These are phyloP conservation scores for Mayamaea pseudoterrestris DNA, from an alignment of 108 stramenopile genomes.

Conservation along the genomic window DNA sequence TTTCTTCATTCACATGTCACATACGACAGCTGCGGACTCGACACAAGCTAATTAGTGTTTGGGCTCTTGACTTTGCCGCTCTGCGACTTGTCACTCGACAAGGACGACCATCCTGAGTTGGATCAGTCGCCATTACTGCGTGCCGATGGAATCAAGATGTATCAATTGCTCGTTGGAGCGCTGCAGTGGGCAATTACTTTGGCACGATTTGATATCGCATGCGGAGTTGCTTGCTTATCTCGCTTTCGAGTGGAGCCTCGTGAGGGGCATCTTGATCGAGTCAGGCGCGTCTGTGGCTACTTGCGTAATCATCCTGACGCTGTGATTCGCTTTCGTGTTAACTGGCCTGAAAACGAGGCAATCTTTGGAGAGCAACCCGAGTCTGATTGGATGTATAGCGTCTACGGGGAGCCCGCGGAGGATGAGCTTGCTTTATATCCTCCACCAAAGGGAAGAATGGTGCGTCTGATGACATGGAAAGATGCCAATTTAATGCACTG, in stretches of 20 bases:
- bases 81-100: too few relatives aligned
- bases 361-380: background rate
- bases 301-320: constrained; percentile 2
- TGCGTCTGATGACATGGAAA: constrained; percentile 8
- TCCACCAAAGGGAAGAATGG: constrained; percentile 10
- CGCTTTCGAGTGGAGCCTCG: constrained; percentile 6
- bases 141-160: constrained; percentile 3
- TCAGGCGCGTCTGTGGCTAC: constrained; percentile 22
- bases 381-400: constrained; percentile 3
- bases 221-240: constrained; percentile 6
- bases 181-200: constrained; percentile 20
- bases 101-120: constrained; percentile 17
- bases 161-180: constrained; percentile 15
- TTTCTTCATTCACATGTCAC: too few relatives aligned
- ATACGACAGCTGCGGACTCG: too few relatives aligned
- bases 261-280: constrained; percentile 18
- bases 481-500: constrained; percentile 2
- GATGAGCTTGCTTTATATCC: constrained; percentile 5
- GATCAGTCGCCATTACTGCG: constrained; percentile 9
- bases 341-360: background rate
- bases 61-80: too few relatives aligned
- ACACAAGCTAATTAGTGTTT: too few relatives aligned
- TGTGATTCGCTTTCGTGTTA: constrained; percentile 1
- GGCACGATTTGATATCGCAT: constrained; percentile 8
- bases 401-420: constrained; percentile 7